Evolutionary conservation across 2,329 filamentous ascomycete species (phyloP).

Genomic region (Epichloe sibirici): DNA sequence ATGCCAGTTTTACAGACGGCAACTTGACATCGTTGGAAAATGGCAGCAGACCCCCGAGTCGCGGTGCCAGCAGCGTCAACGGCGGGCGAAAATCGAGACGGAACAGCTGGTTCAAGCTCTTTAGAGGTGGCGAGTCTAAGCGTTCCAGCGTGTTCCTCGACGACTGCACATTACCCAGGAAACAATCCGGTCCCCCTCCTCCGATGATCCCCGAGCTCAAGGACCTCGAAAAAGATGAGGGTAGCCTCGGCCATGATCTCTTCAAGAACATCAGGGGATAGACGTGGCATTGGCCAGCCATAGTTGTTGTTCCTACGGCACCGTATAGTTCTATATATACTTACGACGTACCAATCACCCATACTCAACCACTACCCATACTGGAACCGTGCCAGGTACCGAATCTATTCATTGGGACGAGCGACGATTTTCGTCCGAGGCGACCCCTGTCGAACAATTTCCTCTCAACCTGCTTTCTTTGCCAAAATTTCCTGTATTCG

Average conservation of each 20-base stretch:
- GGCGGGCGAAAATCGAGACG: conserved; percentile 44
- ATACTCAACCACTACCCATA: not conserved
- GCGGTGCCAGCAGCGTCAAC: conserved; percentile 33
- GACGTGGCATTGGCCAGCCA: not conserved
- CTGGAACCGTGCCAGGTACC: not conserved
- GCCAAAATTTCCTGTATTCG: conserved; percentile 2
- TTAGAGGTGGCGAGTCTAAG: conserved; percentile 28
- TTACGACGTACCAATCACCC: not conserved
- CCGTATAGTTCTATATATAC: not conserved
- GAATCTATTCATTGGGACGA: conserved; percentile 13
- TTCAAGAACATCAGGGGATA: conserved; percentile 47
- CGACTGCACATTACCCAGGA: conserved; percentile 20
- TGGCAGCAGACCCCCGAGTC: conserved; percentile 35
- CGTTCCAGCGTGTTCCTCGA: conserved; percentile 33
- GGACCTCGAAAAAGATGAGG: conserved; percentile 37
- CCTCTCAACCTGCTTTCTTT: conserved; percentile 9
- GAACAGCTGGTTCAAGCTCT: conserved; percentile 46
- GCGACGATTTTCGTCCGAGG: conserved; percentile 13
- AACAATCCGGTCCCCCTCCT: conserved; percentile 38
- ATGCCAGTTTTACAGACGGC: conserved; percentile 38
- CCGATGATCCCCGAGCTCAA: conserved; percentile 49
- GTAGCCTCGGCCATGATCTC: conserved; percentile 37
- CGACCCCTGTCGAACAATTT: conserved; percentile 3
- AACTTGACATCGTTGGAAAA: conserved; percentile 30
- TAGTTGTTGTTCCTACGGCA: not conserved